Percentiles rank a stretch among this genome's conserved stretches.
Conservation (phyloP, 148 eudicot species). For the Tetragonia tetragonoides region DNA sequence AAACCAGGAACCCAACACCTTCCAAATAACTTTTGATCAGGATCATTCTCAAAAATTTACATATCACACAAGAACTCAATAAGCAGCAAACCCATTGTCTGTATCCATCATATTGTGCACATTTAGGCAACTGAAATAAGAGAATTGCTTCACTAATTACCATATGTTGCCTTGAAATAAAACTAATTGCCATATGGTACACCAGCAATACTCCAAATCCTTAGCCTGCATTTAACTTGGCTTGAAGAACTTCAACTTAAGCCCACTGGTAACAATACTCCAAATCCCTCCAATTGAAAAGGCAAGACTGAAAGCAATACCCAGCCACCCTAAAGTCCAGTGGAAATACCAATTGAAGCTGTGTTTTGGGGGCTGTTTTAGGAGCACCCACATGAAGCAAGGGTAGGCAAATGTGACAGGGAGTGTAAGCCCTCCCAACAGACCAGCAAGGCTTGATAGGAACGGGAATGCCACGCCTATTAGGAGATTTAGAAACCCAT, state of each 20-base stretch:
- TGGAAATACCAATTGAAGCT: slow-evolving; percentile 90
- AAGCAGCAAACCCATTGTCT: not conserved
- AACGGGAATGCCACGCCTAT: slow-evolving; percentile 96
- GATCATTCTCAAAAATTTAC: not conserved
- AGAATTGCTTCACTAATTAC: not conserved
- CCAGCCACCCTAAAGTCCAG: slow-evolving; percentile 95
- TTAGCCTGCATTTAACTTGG: slow-evolving; percentile 31
- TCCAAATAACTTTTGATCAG: too few relatives aligned
- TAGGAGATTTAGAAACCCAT: slow-evolving; percentile 70
- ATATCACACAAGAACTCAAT: not conserved
- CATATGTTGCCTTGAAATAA: not conserved
- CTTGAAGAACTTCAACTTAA: slow-evolving; percentile 87
- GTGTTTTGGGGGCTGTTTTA: slow-evolving; percentile 71
- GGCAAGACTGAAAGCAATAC: slow-evolving; percentile 84
- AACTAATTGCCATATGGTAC: not conserved
- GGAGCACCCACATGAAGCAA: slow-evolving; percentile 98
- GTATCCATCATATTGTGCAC: not conserved
- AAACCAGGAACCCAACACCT: too few relatives aligned
- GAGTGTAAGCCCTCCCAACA: slow-evolving; percentile 87
- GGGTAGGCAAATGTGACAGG: slow-evolving; percentile 98
- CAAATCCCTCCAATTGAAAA: slow-evolving; percentile 91
- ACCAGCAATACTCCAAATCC: not conserved
- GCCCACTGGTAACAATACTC: slow-evolving; percentile 87
- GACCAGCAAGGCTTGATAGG: slow-evolving; percentile 88
- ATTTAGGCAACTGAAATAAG: not conserved